Percentiles rank a stretch among this genome's conserved stretches.
These are phyloP conservation scores for Paramecium biaurelia DNA, from an alignment of 73 alveolate species.

Conservation along the genomic window DNA sequence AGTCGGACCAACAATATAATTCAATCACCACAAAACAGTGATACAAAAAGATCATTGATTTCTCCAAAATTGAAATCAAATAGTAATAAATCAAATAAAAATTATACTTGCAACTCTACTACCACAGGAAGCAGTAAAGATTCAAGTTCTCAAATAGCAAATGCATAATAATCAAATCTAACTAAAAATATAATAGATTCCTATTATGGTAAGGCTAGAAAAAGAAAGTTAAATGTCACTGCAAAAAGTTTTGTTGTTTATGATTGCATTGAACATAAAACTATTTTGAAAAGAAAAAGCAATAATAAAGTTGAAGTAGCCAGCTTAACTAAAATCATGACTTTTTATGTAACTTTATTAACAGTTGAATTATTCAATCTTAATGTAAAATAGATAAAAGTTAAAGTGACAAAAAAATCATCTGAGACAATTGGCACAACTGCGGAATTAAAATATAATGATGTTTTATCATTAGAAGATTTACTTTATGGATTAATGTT, in stretches of 20 bases:
- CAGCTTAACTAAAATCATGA: constrained; percentile 72
- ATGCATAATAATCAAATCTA: background rate
- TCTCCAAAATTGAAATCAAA: background rate
- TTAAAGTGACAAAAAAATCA: constrained; percentile 59
- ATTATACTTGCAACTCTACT: background rate
- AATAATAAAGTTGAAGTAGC: constrained; percentile 66
- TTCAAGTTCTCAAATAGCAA: background rate
- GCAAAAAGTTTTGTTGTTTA: constrained; percentile 27
- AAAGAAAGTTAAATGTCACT: background rate
- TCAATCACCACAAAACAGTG: background rate
- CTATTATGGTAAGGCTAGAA: background rate
- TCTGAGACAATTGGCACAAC: constrained; percentile 67
- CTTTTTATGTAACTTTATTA: constrained; percentile 56
- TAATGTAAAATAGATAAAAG: constrained; percentile 28
- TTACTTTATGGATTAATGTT: constrained; percentile 84
- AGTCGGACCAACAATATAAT: background rate
- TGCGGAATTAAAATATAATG: constrained; percentile 65
- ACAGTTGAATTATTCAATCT: background rate
- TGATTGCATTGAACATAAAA: background rate
- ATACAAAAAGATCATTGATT: background rate
- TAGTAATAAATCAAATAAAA: background rate
- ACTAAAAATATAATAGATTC: background rate
- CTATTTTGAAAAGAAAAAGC: background rate
- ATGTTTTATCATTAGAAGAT: constrained; percentile 55
- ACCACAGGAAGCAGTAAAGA: background rate